Conservation (phyloP, 1,139 yeast species). For the Scheffersomyces quercinus region DNA sequence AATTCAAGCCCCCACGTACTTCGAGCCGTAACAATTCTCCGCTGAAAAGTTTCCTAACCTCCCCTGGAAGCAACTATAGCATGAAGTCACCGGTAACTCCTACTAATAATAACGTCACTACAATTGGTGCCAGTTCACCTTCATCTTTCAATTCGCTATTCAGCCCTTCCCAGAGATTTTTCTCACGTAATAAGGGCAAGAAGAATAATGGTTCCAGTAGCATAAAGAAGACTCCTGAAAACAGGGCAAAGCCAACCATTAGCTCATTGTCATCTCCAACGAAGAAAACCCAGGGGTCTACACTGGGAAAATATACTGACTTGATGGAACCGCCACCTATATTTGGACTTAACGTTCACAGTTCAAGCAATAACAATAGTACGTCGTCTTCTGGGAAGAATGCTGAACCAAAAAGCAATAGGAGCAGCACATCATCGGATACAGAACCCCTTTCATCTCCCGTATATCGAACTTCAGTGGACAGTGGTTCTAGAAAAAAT, state of each 20-base stretch:
- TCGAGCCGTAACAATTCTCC: slow-evolving; percentile 6
- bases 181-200: slow-evolving; percentile 20
- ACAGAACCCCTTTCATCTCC: not conserved
- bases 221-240: slow-evolving; percentile 4
- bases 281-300: slow-evolving; percentile 7
- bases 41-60: slow-evolving; percentile 5
- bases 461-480: not conserved
- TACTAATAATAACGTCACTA: slow-evolving; percentile 23
- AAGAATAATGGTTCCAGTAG: slow-evolving; percentile 1
- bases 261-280: slow-evolving; percentile 34
- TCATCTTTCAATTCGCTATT: slow-evolving; percentile 27
- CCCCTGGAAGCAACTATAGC: slow-evolving; percentile 10
- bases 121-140: slow-evolving; percentile 41
- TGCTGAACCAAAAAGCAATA: not conserved
- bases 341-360: slow-evolving; percentile 20
- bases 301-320: slow-evolving; percentile 17
- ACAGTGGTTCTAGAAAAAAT: slow-evolving; percentile 22
- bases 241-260: slow-evolving; percentile 29
- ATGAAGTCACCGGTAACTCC: slow-evolving; percentile 18
- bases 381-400: not conserved
- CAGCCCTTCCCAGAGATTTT: slow-evolving; percentile 36
- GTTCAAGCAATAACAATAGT: not conserved
- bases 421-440: not conserved
- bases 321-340: slow-evolving; percentile 42
- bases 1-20: not conserved